These are phyloP conservation scores for Arabidopsis hybrid DNA, from an alignment of 441 rosid genomes.

Conservation along the genomic window DNA sequence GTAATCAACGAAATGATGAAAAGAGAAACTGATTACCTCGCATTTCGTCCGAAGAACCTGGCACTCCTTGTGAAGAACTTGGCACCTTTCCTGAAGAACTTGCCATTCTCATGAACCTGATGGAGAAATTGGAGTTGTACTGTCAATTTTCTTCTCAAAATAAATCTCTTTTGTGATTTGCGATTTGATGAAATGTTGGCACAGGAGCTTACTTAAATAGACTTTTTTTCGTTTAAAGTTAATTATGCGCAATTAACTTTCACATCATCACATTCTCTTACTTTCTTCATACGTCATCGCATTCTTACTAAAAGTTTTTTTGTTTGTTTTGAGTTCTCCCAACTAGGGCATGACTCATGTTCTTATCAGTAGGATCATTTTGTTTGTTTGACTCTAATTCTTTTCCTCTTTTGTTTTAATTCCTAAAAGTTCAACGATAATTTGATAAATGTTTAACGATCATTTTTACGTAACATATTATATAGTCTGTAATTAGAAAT, in stretches of 20 bases:
- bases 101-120: not conserved
- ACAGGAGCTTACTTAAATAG: not conserved
- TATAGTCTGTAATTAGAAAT: not conserved
- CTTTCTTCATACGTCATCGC: not conserved
- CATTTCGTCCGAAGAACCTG: not conserved
- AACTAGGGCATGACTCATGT: not conserved
- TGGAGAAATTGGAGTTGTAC: not conserved
- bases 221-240: not conserved
- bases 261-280: constrained; percentile 4
- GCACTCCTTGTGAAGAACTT: not conserved
- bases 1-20: not conserved
- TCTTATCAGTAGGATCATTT: not conserved
- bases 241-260: not conserved
- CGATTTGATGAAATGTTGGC: not conserved
- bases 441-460: not conserved
- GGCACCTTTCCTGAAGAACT: not conserved
- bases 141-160: not conserved
- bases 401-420: no score
- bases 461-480: not conserved
- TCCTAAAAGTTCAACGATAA: no score
- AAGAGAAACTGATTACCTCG: not conserved
- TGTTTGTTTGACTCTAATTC: not conserved
- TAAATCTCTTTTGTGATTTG: not conserved
- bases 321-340: not conserved
- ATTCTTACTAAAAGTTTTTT: not conserved